Base-by-base conservation (phyloP, 306 rosid species). In the Pueraria montana region DNA sequence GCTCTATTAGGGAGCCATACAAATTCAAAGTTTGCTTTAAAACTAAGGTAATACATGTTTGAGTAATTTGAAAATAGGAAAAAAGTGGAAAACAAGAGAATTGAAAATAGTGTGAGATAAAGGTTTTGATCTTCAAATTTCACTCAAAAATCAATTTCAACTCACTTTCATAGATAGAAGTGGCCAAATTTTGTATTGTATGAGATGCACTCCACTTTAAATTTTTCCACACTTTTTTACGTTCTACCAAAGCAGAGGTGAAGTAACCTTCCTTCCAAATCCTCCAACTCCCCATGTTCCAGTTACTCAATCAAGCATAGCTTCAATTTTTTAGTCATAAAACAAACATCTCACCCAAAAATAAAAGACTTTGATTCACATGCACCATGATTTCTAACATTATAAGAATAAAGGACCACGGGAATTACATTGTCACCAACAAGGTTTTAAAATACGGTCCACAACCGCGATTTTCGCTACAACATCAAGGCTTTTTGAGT, bases 1-100 rank as follows among this genome's bases (percentile, higher is more conserved):
- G 6, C 55, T 64, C 42, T 43, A 26, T 56, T 24, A 64, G 50
- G 71, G 63, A 59, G 30, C 55, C 43, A 59, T 1, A 67, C 6
- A 86, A 40, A 58, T 78, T 48, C 34, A 13, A 40, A 46, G n/a
- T 79, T 82, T 34, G 34, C 32, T 56, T 11, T 79, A 1, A 58
- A 74, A 58, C 62, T 61, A 42, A 21, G 58, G 52, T 32, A 55
- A 56, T 9, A 43, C 40, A 27, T 21, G 27, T 79, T 42, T 48
- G 36, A 63, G 70, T 36, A 45, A 65, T 38, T n/a, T 5, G 77
- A 73, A 46, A 50, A 72, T 46, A 40, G 18, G 52, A 84, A 50
- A 9, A 84, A 50, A 9, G 36, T 42, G 43, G 63, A 84, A 64
- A 63, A 34, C 2, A 69, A 9, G 49, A 6, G 59, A 52, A 63